Conservation (phyloP, 192 early-diverging fungal genomes). For the Spinellus fusiger region DNA sequence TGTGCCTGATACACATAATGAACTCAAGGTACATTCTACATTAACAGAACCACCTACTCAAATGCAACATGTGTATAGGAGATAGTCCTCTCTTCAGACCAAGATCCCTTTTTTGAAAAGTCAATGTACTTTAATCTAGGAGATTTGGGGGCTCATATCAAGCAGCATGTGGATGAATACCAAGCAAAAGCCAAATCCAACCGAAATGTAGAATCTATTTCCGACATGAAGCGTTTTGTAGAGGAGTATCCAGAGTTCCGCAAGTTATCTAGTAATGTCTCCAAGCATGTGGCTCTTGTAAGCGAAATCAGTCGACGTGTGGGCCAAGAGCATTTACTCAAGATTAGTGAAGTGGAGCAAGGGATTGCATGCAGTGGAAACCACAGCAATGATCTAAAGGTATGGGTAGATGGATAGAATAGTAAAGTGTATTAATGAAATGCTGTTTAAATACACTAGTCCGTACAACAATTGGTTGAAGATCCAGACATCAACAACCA, state of each 20-base stretch:
- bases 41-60: not conserved
- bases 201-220: slow-evolving; percentile 89
- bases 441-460: slow-evolving; percentile 34
- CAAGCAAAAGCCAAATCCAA: slow-evolving; percentile 87
- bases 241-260: slow-evolving; percentile 98
- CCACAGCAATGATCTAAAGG: slow-evolving; percentile 81
- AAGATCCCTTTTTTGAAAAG: slow-evolving; percentile 89
- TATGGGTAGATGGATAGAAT: slow-evolving; percentile 20
- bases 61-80: slow-evolving; percentile 44
- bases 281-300: slow-evolving; percentile 96
- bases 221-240: slow-evolving; percentile 98
- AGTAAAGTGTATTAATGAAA: not conserved
- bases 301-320: slow-evolving; percentile 89
- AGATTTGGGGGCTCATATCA: slow-evolving; percentile 91
- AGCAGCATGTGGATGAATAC: slow-evolving; percentile 90
- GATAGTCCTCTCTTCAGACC: slow-evolving; percentile 85
- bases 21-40: slow-evolving; percentile 63
- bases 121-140: slow-evolving; percentile 91
- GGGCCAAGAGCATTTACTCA: slow-evolving; percentile 64
- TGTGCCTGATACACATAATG: slow-evolving; percentile 74
- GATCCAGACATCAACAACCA: slow-evolving; percentile 61
- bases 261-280: slow-evolving; percentile 94
- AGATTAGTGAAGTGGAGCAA: slow-evolving; percentile 92
- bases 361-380: slow-evolving; percentile 84
- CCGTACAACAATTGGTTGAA: slow-evolving; percentile 63